Base-by-base conservation (phyloP, 805 yeast species). In the Candida coquimbonensis region DNA sequence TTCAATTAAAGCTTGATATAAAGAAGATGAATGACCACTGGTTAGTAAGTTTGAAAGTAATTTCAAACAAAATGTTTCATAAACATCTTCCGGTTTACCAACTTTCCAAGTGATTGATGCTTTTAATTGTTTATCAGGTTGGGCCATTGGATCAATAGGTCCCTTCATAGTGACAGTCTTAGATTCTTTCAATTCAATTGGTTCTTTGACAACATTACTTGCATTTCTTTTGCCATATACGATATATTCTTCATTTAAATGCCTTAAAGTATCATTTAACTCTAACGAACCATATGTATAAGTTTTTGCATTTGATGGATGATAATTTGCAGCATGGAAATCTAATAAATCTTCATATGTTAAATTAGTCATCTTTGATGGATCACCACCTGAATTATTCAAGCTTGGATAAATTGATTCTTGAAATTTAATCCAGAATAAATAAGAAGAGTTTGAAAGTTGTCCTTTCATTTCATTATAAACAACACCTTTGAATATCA, bases 401-500 rank as follows among this genome's bases (percentile, higher is more conserved):
- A 93, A 69, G 9, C 90, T 77, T 2, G 96, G 93, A 57, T 88
- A 93, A 12, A 93, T 75, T 8, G 86, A 68, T 64, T 87, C 86
- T 59, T 86, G 88, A 69, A 82, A 91, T 51, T 81, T 78, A 57
- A 83, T 87, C 78, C 90, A 91, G 61, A 75, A 89, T 51, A 82
- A 76, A 63, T 93, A 93, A 3, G 90, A 78, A 0, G 96, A 78
- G 62, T 88, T 91, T 0, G 96, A 85, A 60, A 87, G 78, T 65
- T 91, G 97, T 9, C 99, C 99, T 65, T 93, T 93, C 99, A 93
- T 93, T 67, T 93, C 99, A 61, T 93, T 93, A 63, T 86, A 93
- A 3, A 93, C 99, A 32, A 93, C 99, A 39, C 99, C 99, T 64
- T 93, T 93, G 64, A 88, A 87, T 5, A 69, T 70, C 37, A 93